Base-by-base conservation (phyloP, 2,329 filamentous ascomycete species). In the Myrmaecium sp. region DNA sequence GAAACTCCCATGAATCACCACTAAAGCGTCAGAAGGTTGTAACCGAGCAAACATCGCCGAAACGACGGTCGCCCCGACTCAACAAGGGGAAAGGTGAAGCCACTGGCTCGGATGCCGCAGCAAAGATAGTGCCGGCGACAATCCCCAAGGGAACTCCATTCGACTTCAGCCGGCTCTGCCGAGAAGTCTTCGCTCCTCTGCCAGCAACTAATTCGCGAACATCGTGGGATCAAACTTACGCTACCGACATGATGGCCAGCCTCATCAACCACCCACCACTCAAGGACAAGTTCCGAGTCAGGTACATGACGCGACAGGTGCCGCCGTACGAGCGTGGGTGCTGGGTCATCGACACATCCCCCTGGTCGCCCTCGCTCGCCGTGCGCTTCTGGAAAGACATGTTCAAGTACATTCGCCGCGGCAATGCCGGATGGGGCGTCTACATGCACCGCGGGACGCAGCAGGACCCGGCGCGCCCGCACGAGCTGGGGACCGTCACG, bases 291-390 rank as follows among this genome's bases (percentile, higher is more conserved):
- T 33, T 14, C 25, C 29, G 3, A 35, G 44, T 8, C 49, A 54
- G 10, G 28, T 31, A 6, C 40, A 47, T 7, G 40, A 49, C 52
- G 2, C 58, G 74, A 4, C 42, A 49, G 0, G 51, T 76, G 2
- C 51, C 60, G 3, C 50, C 52, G 0, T 64, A 75, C 19, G 82
- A 92, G 46, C 64, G 84, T 10, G 84, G 83, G 1, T 72, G 78
- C 49, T 94, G 84, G 84, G 47, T 59, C 3, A 40, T 93, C 4
- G 56, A 71, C 35, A 71, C 65, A 36, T 42, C 50, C 1, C 26
- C 37, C 1, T 82, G 75, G 75, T 43, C 53, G 1, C 27, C 43
- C 0, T 46, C 51, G 0, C 40, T 61, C 4, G 64, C 66, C 26
- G 45, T 55, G 10, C 52, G 60, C 3, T 62, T 71, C 5, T 84